Conservation (phyloP, 306 rosid genomes). For the Elaeagnus macrophylla region DNA sequence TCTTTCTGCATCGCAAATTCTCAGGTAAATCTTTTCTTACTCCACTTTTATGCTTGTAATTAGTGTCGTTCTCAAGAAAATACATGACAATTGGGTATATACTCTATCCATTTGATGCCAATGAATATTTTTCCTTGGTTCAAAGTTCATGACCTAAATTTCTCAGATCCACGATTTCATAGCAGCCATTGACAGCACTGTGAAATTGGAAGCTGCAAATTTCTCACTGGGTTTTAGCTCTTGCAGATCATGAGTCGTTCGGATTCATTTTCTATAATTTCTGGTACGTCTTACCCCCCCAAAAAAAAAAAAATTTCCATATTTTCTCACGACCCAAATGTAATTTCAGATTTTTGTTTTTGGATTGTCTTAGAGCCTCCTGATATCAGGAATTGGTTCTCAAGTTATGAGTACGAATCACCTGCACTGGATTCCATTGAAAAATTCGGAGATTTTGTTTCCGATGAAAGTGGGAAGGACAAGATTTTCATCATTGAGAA, state of each 20-base stretch:
- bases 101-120: too few species aligned
- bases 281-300: conserved; percentile 39
- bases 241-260: conserved; percentile 32
- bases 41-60: too few species aligned
- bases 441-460: conserved; percentile 20
- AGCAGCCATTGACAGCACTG: too few species aligned
- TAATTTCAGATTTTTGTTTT: not conserved
- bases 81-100: too few species aligned
- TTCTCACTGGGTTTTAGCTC: not conserved
- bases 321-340: conserved; percentile 9
- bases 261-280: conserved; percentile 31
- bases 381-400: conserved; percentile 60
- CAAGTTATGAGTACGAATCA: conserved; percentile 60
- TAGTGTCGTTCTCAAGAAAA: too few species aligned
- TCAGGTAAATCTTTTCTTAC: too few species aligned
- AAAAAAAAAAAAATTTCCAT: not conserved
- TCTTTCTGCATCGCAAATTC: too few species aligned
- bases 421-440: conserved; percentile 40
- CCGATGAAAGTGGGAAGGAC: conserved; percentile 3
- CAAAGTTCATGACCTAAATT: too few species aligned
- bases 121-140: too few species aligned
- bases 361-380: conserved; percentile 49
- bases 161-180: too few species aligned
- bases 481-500: not conserved
- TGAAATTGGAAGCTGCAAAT: too few species aligned